Base-by-base conservation (phyloP, 495 filamentous ascomycete genomes). In the Niebla homalea region DNA sequence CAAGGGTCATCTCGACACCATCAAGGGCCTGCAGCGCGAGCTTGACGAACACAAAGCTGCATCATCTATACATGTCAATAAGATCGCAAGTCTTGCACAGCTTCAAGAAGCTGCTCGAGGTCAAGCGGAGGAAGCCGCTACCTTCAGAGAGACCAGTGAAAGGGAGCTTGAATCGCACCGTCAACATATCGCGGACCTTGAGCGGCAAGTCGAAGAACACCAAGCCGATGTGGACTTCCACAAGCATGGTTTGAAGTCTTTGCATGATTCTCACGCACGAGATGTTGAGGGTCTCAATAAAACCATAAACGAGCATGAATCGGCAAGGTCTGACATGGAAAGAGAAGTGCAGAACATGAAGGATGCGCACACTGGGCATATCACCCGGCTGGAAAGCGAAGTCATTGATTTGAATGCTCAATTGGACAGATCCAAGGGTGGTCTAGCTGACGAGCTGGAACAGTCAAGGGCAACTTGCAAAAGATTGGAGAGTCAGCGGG, bases 11-110 rank as follows among this genome's bases (percentile, higher is more conserved):
- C 69, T 82, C 49, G 74, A 53, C 25, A 53, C 50, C 36, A 73
- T 94, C 26, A 70, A 75, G 26, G 67, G 70, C 26, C 66, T 99
- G 38, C 83, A 84, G 53, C 71, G 68, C 49, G 79, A 89, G 56
- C 82, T 97, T 50, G 80, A 87, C 25, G 78, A 84, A 51, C 85
- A 93, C 64, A 89, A 84, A 67, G 62, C 73, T 15, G 77, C 81
- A 22, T 78, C 88, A 57, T 74, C 76, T 38, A 66, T 64, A 51
- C 83, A 84, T 56, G 63, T 77, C 29, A 64, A 71, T 32, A 81
- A 76, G 50, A 80, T 90, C 55, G 65, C 75, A 15, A 71, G 76
- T 52, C 67, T 88, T 15, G 84, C 90, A 61, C 65, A 76, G 43
- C 71, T 80, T 39, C 81, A 86, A 56, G 59, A 70, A 18, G 68